Evolutionary conservation across 1,284 basidiomycete genomes (phyloP).

Genomic region (Xerocomus amazonicus): DNA sequence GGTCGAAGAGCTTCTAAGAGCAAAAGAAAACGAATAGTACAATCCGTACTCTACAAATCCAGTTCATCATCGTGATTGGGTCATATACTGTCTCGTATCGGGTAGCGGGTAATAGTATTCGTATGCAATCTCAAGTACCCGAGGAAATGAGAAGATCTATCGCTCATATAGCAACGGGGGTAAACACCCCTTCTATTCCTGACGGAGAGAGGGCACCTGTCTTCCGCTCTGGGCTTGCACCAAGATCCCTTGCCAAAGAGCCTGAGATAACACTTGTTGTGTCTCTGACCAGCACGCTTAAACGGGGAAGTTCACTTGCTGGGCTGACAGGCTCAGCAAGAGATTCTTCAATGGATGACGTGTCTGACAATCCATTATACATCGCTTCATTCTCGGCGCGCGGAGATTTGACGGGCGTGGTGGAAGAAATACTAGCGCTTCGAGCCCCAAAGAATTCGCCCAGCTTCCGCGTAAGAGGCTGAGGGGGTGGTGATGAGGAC

Average conservation of each 20-base stretch:
- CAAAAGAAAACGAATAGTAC: slow-evolving; percentile 23
- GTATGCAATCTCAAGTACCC: slow-evolving; percentile 13
- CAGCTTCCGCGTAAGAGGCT: slow-evolving; percentile 54
- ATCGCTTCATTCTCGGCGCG: slow-evolving; percentile 40
- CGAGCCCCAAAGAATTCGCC: slow-evolving; percentile 65
- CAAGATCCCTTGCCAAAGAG: slow-evolving; percentile 28
- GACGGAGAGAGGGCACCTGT: slow-evolving; percentile 9
- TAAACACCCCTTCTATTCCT: slow-evolving; percentile 20
- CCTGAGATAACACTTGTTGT: slow-evolving; percentile 29
- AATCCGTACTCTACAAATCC: slow-evolving; percentile 24
- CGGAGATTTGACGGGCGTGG: slow-evolving; percentile 29
- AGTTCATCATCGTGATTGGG: slow-evolving; percentile 8
- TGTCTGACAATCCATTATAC: slow-evolving; percentile 48
- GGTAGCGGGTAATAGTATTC: slow-evolving; percentile 14
- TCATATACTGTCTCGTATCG: slow-evolving; percentile 11
- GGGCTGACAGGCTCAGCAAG: slow-evolving; percentile 53
- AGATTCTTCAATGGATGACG: slow-evolving; percentile 45
- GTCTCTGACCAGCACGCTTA: slow-evolving; percentile 37
- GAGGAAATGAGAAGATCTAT: slow-evolving; percentile 16
- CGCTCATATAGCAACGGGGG: slow-evolving; percentile 32
- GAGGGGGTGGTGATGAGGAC: slow-evolving; percentile 29
- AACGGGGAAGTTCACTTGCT: slow-evolving; percentile 38
- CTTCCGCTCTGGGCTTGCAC: slow-evolving; percentile 30
- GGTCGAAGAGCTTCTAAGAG: slow-evolving; percentile 24
- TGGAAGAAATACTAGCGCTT: slow-evolving; percentile 47